Percentiles rank a stretch among this genome's conserved stretches.
Conservation (phyloP, 179 eudicot genomes). For the Actinidia arguta region DNA sequence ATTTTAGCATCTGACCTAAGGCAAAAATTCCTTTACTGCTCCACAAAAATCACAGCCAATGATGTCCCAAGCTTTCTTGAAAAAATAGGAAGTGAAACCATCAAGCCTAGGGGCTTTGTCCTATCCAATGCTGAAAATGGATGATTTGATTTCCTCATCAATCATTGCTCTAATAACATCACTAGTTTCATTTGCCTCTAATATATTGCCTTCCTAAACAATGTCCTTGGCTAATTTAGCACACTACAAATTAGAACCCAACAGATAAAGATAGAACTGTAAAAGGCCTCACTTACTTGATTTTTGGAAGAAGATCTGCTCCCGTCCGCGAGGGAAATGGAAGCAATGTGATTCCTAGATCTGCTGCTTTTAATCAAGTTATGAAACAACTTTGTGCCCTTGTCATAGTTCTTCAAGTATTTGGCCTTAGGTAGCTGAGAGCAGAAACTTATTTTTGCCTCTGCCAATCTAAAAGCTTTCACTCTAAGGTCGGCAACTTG, state of each 20-base stretch:
- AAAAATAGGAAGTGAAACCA: neutral
- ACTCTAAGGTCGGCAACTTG: neutral
- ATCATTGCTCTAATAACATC: neutral
- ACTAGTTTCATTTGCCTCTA: no score
- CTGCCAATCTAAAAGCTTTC: neutral
- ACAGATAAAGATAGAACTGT: no score
- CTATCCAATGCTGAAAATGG: neutral
- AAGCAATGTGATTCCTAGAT: neutral
- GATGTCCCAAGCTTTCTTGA: neutral
- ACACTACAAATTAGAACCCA: no score
- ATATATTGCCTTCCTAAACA: no score
- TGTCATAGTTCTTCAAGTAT: neutral
- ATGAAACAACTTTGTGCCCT: neutral
- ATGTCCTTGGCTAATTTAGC: no score
- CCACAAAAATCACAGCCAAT: neutral
- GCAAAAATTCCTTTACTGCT: neutral
- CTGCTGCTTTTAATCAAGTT: neutral
- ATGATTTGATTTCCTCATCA: neutral
- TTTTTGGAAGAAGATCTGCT: no score
- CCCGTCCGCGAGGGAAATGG: no score
- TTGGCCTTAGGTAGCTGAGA: neutral
- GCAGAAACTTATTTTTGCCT: neutral
- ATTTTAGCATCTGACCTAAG: neutral
- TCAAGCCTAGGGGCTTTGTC: slow-evolving; percentile 18
- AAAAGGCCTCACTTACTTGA: no score